Conservation (phyloP, 169 alveolate species). For the Theileria equi region DNA sequence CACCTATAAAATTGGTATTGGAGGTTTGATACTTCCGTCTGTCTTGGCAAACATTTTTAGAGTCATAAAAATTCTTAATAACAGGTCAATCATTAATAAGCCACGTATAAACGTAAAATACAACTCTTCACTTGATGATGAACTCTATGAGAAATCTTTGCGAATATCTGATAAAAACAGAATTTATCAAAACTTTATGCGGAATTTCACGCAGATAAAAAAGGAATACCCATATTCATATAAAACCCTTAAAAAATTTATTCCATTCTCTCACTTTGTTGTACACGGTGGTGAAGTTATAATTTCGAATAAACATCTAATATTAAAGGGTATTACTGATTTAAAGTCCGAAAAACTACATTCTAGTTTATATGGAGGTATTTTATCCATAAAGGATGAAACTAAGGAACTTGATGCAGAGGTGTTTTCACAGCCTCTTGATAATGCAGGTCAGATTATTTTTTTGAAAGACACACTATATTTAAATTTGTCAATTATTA, state of each 20-base stretch:
- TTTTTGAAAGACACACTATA: slow-evolving; percentile 43
- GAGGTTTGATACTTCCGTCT: slow-evolving; percentile 51
- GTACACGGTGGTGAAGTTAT: slow-evolving; percentile 31
- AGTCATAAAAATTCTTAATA: slow-evolving; percentile 19
- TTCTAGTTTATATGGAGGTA: neutral
- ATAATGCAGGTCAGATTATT: slow-evolving; percentile 2
- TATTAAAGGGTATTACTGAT: neutral
- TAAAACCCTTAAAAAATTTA: slow-evolving; percentile 33
- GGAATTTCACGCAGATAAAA: slow-evolving; percentile 12
- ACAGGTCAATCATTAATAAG: neutral
- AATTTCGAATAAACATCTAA: neutral
- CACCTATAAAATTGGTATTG: neutral
- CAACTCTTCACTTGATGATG: slow-evolving; percentile 41
- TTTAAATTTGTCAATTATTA: slow-evolving; percentile 28
- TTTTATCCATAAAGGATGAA: neutral
- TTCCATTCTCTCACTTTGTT: slow-evolving; percentile 35
- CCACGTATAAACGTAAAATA: slow-evolving; percentile 12
- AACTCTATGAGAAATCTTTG: slow-evolving; percentile 30
- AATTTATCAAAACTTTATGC: slow-evolving; percentile 41
- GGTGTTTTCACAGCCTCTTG: neutral
- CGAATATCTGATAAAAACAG: slow-evolving; percentile 44
- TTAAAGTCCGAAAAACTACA: neutral
- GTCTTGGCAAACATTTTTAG: slow-evolving; percentile 25
- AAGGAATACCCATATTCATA: slow-evolving; percentile 7
- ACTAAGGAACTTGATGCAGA: neutral